phyloP scores from a whole-genome alignment of 169 alveolate species.

The Eimeria sp. region DNA sequence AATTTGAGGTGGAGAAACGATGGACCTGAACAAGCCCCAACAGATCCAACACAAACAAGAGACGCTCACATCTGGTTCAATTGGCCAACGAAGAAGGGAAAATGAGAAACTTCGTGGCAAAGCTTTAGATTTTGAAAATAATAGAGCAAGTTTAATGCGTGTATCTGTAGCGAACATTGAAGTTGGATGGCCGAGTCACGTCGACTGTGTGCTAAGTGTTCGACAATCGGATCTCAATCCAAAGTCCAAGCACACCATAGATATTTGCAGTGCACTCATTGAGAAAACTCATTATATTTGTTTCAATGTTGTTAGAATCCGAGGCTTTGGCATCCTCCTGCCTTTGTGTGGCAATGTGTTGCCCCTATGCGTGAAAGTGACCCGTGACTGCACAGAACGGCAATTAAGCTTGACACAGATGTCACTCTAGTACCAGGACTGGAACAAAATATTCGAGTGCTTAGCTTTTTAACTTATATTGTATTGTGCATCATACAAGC shows the following conservation, averaged over 20 bases:
- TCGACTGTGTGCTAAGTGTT: background rate
- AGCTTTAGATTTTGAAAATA: background rate
- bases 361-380: background rate
- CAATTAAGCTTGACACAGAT: background rate
- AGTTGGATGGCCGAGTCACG: background rate
- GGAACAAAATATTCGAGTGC: background rate
- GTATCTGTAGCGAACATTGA: background rate
- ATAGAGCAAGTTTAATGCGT: background rate
- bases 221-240: background rate
- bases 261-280: background rate
- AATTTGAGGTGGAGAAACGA: background rate
- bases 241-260: background rate
- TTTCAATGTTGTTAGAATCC: background rate
- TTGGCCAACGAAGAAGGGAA: background rate
- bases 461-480: background rate
- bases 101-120: background rate
- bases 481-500: background rate
- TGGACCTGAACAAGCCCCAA: conserved; percentile 13
- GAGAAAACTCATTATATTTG: background rate
- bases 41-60: background rate
- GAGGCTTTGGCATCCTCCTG: background rate
- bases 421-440: background rate
- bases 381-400: background rate
- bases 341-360: background rate
- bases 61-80: background rate